Conservation (phyloP, 2,329 filamentous ascomycete species). For the Nigrospora oryzae region DNA sequence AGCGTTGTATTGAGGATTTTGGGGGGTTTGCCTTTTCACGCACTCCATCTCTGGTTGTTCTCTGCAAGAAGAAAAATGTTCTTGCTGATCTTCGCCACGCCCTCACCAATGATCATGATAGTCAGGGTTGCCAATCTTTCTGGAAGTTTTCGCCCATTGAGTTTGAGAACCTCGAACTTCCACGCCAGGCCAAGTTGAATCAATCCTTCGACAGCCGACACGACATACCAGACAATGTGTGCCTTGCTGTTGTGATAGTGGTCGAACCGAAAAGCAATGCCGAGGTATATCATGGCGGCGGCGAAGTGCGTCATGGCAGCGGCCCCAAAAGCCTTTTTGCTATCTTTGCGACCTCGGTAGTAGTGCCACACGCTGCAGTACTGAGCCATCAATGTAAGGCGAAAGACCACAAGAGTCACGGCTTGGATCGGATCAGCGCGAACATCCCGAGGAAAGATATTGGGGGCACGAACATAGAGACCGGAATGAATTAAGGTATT, state of each 20-base stretch:
- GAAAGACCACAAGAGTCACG: constrained; percentile 39
- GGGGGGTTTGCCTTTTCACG: constrained; percentile 3
- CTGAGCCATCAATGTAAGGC: constrained; percentile 41
- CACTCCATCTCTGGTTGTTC: constrained; percentile 26
- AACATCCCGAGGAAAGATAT: not conserved
- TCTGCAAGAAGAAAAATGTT: constrained; percentile 39
- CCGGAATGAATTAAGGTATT: constrained; percentile 20
- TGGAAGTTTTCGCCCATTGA: constrained; percentile 54
- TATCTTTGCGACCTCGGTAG: constrained; percentile 22
- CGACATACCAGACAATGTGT: constrained; percentile 38
- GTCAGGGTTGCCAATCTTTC: constrained; percentile 56
- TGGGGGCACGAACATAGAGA: constrained; percentile 23
- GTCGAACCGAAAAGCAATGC: constrained; percentile 27
- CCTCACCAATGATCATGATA: constrained; percentile 58
- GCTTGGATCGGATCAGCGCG: constrained; percentile 10
- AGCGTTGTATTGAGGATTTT: not conserved
- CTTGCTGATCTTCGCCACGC: constrained; percentile 44
- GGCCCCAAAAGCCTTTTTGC: constrained; percentile 21
- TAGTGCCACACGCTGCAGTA: constrained; percentile 36
- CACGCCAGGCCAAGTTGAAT: constrained; percentile 42
- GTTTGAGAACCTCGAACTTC: constrained; percentile 45
- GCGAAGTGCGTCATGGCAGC: constrained; percentile 24
- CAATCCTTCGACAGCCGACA: constrained; percentile 43
- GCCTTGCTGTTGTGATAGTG: constrained; percentile 19
- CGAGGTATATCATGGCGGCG: constrained; percentile 28